phyloP scores from a whole-genome alignment of 768 basidiomycete species.

The Neoboletus magnificus region DNA sequence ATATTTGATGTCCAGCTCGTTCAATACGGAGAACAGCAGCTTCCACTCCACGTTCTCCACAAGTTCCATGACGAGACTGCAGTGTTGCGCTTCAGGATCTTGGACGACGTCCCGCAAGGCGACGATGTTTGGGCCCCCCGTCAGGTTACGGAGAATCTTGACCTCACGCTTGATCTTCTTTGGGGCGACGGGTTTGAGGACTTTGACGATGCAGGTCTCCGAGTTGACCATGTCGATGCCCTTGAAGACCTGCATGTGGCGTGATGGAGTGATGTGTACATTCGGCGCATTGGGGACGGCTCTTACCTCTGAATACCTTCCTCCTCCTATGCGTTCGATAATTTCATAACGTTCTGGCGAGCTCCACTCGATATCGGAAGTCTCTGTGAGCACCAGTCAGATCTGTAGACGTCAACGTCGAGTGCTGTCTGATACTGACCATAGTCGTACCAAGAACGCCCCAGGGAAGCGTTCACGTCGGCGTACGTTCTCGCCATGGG shows the following conservation, averaged over 20 bases:
- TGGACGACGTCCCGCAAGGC: constrained; percentile 64
- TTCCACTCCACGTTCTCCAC: constrained; percentile 71
- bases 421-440: constrained; percentile 34
- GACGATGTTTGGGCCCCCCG: constrained; percentile 70
- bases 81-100: constrained; percentile 58
- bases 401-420: background rate
- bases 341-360: constrained; percentile 66
- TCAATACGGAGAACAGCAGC: constrained; percentile 51
- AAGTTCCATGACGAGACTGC: constrained; percentile 65
- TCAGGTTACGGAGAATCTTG: constrained; percentile 66
- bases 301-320: constrained; percentile 61
- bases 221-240: constrained; percentile 54
- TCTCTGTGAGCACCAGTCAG: constrained; percentile 37
- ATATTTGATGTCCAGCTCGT: constrained; percentile 63
- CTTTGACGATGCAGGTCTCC: constrained; percentile 63
- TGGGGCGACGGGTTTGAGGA: constrained; percentile 64
- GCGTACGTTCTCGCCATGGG: constrained; percentile 51
- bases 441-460: constrained; percentile 62
- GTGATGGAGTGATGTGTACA: background rate
- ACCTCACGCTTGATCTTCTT: constrained; percentile 75
- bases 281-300: background rate
- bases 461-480: constrained; percentile 55
- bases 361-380: constrained; percentile 61
- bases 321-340: constrained; percentile 58
- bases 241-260: constrained; percentile 48